These are phyloP conservation scores for Debaryomyces prosopidis DNA, from an alignment of 805 yeast species.

Conservation along the genomic window DNA sequence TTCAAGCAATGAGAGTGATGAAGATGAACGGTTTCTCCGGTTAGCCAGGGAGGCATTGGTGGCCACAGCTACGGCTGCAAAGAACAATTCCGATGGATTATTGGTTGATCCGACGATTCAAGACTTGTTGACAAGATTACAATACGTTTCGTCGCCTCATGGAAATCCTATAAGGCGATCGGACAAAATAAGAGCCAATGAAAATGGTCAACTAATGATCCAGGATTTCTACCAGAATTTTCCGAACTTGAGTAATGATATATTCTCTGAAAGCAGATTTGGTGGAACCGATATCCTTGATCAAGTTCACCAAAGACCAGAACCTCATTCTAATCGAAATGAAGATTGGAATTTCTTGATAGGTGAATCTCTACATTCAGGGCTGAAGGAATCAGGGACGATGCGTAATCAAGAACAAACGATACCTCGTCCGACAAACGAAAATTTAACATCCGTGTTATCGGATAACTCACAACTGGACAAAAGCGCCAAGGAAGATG, in stretches of 20 bases:
- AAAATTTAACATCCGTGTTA: too few species aligned
- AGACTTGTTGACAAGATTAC: conserved; percentile 57
- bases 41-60: conserved; percentile 64
- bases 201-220: conserved; percentile 42
- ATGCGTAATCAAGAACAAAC: background rate
- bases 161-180: conserved; percentile 48
- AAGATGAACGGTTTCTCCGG: conserved; percentile 55
- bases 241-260: conserved; percentile 44
- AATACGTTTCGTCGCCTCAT: conserved; percentile 59
- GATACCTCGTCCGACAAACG: background rate
- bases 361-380: conserved; percentile 17
- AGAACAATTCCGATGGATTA: conserved; percentile 15
- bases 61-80: conserved; percentile 47
- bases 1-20: conserved; percentile 20
- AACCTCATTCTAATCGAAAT: conserved; percentile 13
- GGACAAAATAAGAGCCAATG: conserved; percentile 33
- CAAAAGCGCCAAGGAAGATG: conserved; percentile 1
- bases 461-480: background rate
- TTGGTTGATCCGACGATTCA: conserved; percentile 64
- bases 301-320: background rate
- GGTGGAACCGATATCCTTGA: background rate
- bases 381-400: background rate
- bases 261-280: conserved; percentile 23
- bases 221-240: conserved; percentile 42
- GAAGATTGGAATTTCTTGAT: conserved; percentile 35